Evolutionary conservation across 805 yeast genomes (phyloP), one percentile per base, ranked within the genome.

Genomic region (Wickerhamomyces strasburgensis): DNA sequence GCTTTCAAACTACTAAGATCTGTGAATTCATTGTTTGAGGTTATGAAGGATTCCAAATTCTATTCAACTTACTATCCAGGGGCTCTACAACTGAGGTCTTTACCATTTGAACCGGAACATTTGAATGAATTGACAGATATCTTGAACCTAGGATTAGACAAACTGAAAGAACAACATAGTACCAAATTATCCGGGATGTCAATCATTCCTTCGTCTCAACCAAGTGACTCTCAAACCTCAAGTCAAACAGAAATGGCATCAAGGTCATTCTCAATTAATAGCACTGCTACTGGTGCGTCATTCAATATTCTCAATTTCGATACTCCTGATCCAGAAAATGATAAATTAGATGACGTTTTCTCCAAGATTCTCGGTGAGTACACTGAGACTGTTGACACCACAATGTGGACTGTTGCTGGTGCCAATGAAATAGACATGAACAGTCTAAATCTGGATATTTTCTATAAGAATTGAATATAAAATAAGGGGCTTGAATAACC

Each of bases 11-110:
- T 37, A n/a, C 8, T n/a, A 21, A 40, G 28, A 19, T 11, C 23
- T 11, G 31, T 37, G 24, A 37, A 34, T 18, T 14, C 33, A 14
- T 16, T 14, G 5, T 28, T 37, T 11, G 33, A 32, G 17, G 24
- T 35, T 3, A 19, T 31, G 7, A 34, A 19, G 29, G 31, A 31
- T 21, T 33, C 26, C 7, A 13, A 15, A 9, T 37, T 40, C 33
- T 40, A 37, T 13, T 28, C 31, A 2, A 40, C 34, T 14, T 40
- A 40, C 19, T 33, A 27, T 26, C 40, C 38, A 3, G 44, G 44
- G 10, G 44, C 44, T 7, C 21, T 40, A 7, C 4, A 23, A 2
- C 33, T 40, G 5, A 31, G 44, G 3, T n/a, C 23, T 7, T 18
- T 35, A 4, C 39, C 39, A 7, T 39, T 32, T 31, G 26, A 26